A percentile compares a stretch with the other conserved stretches of the same genome.
These are phyloP conservation scores for Ogataea methylovora DNA, from an alignment of 805 yeast species.

Conservation along the genomic window DNA sequence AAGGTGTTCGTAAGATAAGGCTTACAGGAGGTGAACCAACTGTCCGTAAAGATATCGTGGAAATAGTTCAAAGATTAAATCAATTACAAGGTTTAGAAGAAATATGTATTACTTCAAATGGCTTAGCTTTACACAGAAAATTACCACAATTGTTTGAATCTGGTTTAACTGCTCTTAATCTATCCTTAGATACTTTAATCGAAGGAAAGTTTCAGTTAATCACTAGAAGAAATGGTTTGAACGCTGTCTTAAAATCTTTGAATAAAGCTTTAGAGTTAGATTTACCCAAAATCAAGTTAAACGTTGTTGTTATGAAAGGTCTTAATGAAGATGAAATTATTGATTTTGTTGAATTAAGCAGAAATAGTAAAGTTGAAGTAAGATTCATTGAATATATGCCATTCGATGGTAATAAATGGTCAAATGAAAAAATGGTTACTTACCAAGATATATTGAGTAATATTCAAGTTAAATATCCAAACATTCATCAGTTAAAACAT, in stretches of 20 bases:
- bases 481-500: conserved; percentile 13
- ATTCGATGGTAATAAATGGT: conserved; percentile 49
- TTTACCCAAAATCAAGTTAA: conserved; percentile 38
- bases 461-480: conserved; percentile 25
- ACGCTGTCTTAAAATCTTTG: conserved; percentile 35
- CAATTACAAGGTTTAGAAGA: conserved; percentile 35
- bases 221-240: conserved; percentile 43
- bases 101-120: conserved; percentile 45
- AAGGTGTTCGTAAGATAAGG: conserved; percentile 45
- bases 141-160: conserved; percentile 30
- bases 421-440: conserved; percentile 34
- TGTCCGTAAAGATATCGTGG: conserved; percentile 41
- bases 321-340: conserved; percentile 44
- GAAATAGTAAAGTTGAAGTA: conserved; percentile 33
- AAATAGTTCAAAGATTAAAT: conserved; percentile 31
- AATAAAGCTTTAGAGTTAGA: conserved; percentile 36
- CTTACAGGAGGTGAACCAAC: conserved; percentile 55
- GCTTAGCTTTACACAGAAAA: conserved; percentile 41
- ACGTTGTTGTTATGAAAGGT: conserved; percentile 42
- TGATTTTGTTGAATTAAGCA: conserved; percentile 37
- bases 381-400: conserved; percentile 56
- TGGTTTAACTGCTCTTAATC: conserved; percentile 41
- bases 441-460: conserved; percentile 34
- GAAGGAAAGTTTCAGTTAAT: conserved; percentile 43
- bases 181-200: conserved; percentile 41